These are phyloP conservation scores for Hypomyces perniciosus DNA, from an alignment of 2,329 filamentous ascomycete species.

Conservation along the genomic window DNA sequence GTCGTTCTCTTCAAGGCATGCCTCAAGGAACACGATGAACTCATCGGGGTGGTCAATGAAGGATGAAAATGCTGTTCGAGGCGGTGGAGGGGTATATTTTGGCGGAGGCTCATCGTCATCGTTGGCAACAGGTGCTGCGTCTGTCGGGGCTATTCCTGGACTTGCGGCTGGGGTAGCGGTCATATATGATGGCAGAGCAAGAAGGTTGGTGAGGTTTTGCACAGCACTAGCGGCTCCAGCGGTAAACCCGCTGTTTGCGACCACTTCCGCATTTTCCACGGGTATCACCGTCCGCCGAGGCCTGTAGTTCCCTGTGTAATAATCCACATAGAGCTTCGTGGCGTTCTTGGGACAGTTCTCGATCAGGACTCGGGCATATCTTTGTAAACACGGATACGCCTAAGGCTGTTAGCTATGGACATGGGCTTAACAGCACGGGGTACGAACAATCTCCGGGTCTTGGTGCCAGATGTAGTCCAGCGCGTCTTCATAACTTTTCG, in stretches of 20 bases:
- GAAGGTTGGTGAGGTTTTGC: conserved; percentile 76
- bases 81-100: conserved; percentile 73
- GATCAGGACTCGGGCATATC: conserved; percentile 85
- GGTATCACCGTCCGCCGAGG: conserved; percentile 57
- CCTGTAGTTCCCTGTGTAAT: conserved; percentile 81
- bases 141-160: conserved; percentile 45
- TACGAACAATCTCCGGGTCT: conserved; percentile 66
- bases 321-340: conserved; percentile 85
- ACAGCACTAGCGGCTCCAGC: conserved; percentile 67
- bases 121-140: conserved; percentile 46
- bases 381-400: conserved; percentile 87
- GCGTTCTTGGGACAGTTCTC: conserved; percentile 78
- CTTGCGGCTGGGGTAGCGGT: conserved; percentile 42
- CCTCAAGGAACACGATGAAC: conserved; percentile 89
- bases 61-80: conserved; percentile 85
- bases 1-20: conserved; percentile 66
- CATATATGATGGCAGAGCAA: conserved; percentile 64
- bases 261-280: conserved; percentile 29
- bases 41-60: conserved; percentile 92
- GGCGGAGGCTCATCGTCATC: conserved; percentile 39
- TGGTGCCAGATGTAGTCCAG: conserved; percentile 87
- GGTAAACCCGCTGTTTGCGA: conserved; percentile 40
- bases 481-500: conserved; percentile 82
- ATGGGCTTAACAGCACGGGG: neutral
- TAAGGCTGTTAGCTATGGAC: conserved; percentile 34